These are phyloP conservation scores for Fusarium sp. DNA, from an alignment of 2,329 filamentous ascomycete genomes.

Conservation along the genomic window DNA sequence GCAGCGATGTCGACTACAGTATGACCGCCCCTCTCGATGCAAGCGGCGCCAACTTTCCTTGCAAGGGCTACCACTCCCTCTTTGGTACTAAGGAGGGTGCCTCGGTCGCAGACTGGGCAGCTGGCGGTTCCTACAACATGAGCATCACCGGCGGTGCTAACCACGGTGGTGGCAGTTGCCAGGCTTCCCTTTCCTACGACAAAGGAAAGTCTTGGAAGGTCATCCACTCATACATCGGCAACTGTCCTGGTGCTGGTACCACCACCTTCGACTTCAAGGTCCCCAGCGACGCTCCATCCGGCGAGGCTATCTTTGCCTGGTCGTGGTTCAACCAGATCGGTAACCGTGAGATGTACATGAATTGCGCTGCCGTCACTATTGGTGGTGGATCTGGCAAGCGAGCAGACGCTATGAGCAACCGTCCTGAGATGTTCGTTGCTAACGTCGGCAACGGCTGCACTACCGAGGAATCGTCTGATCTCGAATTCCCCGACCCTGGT, in stretches of 20 bases:
- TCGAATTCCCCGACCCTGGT: slow-evolving; percentile 73
- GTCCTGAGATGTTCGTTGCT: slow-evolving; percentile 75
- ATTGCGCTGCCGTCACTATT: slow-evolving; percentile 77
- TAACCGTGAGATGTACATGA: slow-evolving; percentile 89
- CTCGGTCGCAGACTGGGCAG: slow-evolving; percentile 66
- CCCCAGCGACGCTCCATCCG: slow-evolving; percentile 67
- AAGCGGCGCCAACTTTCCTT: slow-evolving; percentile 74
- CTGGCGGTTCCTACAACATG: slow-evolving; percentile 70
- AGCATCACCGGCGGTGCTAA: slow-evolving; percentile 67
- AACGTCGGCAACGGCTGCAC: slow-evolving; percentile 70
- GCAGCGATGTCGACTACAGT: slow-evolving; percentile 69
- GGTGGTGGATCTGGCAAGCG: slow-evolving; percentile 49
- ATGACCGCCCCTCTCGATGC: slow-evolving; percentile 72
- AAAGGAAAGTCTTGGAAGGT: slow-evolving; percentile 74
- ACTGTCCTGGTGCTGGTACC: slow-evolving; percentile 56
- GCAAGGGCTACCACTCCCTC: slow-evolving; percentile 69
- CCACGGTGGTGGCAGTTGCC: slow-evolving; percentile 78
- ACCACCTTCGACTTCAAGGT: slow-evolving; percentile 71
- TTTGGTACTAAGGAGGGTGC: slow-evolving; percentile 59
- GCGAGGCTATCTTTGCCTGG: slow-evolving; percentile 75
- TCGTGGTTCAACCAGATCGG: slow-evolving; percentile 79
- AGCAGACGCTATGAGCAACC: slow-evolving; percentile 56
- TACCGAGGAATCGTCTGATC: slow-evolving; percentile 64
- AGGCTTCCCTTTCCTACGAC: slow-evolving; percentile 78
- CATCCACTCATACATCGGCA: slow-evolving; percentile 64